Base-by-base conservation (phyloP, 73 alveolate genomes). In the Stentor roeselii region DNA sequence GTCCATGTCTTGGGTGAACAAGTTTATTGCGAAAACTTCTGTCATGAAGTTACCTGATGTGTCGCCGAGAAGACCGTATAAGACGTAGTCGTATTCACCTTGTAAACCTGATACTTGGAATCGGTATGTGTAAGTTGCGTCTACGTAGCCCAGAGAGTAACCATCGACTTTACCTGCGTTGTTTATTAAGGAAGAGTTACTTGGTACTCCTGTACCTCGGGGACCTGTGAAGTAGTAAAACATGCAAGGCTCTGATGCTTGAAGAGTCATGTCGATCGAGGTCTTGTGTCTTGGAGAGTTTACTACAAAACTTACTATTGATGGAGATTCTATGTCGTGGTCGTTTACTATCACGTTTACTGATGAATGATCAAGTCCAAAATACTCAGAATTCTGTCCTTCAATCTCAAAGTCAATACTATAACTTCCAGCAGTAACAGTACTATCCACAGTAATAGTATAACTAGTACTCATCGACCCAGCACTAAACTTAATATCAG, bases 381-480 rank as follows among this genome's bases (percentile, higher is more conserved):
- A 67, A 21, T 15, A 30, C 41, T 3, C 42, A 27, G 80, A 21
- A 32, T 67, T 32, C 21, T 21, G 15, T 40, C 80, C 80, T 67
- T 21, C 50, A 21, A 67, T 14, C 21, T n/a, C 41, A 32, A 30
- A 32, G 34, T 36, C 37, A 27, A 67, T 67, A 21, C 42, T 30
- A 67, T 67, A 67, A 21, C 15, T 67, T 34, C 80, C 80, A 27
- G 37, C 80, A 30, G 80, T 67, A 2, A 67, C 37, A 2, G 37
- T 67, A 0, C 27, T 27, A 67, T 32, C 41, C 21, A 67, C 50
- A 21, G 80, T 30, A 34, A 67, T 67, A 21, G 37, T 67, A 2
- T 21, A 67, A 1, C 50, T 67, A 21, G 41, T 40, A 21, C 34
- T 30, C 14, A 32, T 30, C 11, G 80, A 67, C 80, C 80, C 80